A percentile compares a stretch with the other conserved stretches of the same genome.
Conservation (phyloP, 805 yeast species). For the Starmerella apicola region DNA sequence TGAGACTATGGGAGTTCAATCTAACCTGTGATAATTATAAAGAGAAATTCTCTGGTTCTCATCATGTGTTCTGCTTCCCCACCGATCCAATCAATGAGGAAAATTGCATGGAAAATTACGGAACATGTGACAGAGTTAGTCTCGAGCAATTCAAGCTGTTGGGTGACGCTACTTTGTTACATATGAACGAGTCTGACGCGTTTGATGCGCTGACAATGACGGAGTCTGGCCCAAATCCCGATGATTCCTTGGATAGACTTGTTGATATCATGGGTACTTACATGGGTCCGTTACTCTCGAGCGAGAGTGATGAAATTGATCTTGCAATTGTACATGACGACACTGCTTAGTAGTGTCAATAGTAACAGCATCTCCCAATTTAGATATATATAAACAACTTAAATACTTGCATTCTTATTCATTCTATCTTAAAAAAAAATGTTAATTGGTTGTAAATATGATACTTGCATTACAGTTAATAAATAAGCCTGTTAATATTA, state of each 20-base stretch:
- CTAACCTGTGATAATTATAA: conserved; percentile 8
- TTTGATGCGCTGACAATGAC: neutral
- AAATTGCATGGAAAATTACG: conserved; percentile 3
- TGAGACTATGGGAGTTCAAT: conserved; percentile 16
- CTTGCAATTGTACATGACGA: no score
- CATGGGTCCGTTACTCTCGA: no score
- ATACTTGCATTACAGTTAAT: no score
- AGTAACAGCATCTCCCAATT: no score
- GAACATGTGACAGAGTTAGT: conserved; percentile 11
- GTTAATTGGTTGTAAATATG: no score
- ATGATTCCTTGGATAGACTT: neutral
- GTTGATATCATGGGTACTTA: neutral
- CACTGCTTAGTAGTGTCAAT: no score
- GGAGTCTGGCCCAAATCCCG: neutral
- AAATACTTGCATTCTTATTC: no score
- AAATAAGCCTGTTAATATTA: neutral
- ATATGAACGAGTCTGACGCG: conserved; percentile 1
- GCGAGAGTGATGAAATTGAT: no score
- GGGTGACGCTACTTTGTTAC: neutral
- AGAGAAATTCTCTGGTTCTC: neutral
- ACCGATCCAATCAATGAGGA: neutral
- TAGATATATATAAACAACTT: no score
- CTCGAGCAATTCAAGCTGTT: neutral
- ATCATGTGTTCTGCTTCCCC: conserved; percentile 13
- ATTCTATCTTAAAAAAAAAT: neutral